Conservation (phyloP, 306 rosid species). For the Lathyrus aphaca region DNA sequence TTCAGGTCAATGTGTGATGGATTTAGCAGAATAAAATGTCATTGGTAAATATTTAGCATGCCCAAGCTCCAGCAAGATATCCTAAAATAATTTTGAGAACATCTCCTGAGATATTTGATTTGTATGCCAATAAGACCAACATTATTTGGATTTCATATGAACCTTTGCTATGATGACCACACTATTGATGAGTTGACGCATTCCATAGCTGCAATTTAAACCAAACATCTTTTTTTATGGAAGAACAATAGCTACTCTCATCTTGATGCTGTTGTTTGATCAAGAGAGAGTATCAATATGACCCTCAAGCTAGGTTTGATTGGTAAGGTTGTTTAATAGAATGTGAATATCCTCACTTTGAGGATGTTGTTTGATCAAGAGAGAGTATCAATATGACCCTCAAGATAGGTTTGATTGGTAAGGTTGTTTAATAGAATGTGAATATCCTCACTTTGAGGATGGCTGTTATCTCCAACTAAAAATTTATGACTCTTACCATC, state of each 20-base stretch:
- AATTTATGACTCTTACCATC: conserved; percentile 63
- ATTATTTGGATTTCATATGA: neutral
- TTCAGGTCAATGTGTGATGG: neutral
- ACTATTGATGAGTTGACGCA: conserved; percentile 1
- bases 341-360: conserved; percentile 51
- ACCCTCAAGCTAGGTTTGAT: conserved; percentile 54
- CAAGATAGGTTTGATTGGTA: conserved; percentile 52
- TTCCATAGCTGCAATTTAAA: conserved; percentile 26
- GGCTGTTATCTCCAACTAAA: conserved; percentile 65
- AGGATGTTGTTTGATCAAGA: conserved; percentile 36
- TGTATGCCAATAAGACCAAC: neutral
- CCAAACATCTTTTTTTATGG: conserved; percentile 1
- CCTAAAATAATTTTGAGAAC: conserved; percentile 2
- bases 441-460: conserved; percentile 63
- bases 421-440: conserved; percentile 50
- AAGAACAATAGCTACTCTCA: conserved; percentile 5
- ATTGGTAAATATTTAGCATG: neutral
- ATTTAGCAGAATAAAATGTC: neutral
- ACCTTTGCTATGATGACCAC: conserved; percentile 6
- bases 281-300: conserved; percentile 36
- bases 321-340: conserved; percentile 54
- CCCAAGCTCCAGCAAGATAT: conserved; percentile 8
- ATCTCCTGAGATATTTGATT: neutral
- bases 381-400: conserved; percentile 42
- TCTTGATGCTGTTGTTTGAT: conserved; percentile 4